Evolutionary conservation across 2,329 filamentous ascomycete genomes (phyloP).

Genomic region (Apiospora pterosperma): DNA sequence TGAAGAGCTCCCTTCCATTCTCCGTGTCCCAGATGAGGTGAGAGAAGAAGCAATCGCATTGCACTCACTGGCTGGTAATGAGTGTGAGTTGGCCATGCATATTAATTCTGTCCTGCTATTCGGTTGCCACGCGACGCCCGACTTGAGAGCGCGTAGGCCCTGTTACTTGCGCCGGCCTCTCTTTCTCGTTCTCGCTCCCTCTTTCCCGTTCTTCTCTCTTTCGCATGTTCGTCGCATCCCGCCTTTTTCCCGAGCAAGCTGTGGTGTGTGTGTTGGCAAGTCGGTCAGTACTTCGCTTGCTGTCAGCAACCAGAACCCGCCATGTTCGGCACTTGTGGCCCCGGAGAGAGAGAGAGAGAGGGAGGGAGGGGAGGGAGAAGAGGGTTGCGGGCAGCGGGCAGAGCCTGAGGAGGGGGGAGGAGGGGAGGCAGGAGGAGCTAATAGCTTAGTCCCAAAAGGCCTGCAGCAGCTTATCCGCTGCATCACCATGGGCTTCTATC

Average conservation of each 20-base stretch:
- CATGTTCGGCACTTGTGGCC: background rate
- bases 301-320: background rate
- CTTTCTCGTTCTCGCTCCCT: background rate
- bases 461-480: conserved; percentile 4
- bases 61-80: background rate
- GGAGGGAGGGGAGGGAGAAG: conserved; percentile 5
- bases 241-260: background rate
- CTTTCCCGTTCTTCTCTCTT: background rate
- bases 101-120: background rate
- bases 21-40: background rate
- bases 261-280: background rate
- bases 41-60: background rate
- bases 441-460: background rate
- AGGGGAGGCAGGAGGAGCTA: background rate
- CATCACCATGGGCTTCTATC: conserved; percentile 13
- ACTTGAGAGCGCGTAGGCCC: background rate
- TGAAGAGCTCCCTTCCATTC: background rate
- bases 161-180: background rate
- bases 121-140: background rate
- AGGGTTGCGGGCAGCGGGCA: background rate
- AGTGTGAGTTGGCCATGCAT: conserved; percentile 1
- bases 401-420: background rate
- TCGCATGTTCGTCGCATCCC: background rate
- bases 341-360: conserved; percentile 2
- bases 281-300: background rate